phyloP scores from a whole-genome alignment of 495 filamentous ascomycete genomes.

The Talaromyces stipitatus region DNA sequence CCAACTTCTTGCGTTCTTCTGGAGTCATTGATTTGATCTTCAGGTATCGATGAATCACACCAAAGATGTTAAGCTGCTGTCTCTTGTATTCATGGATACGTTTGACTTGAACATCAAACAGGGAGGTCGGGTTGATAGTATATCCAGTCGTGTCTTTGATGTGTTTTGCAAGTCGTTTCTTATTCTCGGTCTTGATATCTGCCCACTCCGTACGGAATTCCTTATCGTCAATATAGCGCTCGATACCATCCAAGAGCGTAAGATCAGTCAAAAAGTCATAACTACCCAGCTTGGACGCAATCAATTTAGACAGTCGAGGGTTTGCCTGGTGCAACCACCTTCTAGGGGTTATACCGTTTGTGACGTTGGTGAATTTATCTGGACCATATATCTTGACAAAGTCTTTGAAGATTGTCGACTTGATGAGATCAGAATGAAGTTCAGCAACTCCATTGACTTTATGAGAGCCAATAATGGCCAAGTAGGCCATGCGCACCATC shows the following conservation, averaged over 20 bases:
- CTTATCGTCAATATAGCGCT: slow-evolving; percentile 72
- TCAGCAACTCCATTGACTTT: slow-evolving; percentile 99
- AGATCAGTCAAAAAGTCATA: slow-evolving; percentile 82
- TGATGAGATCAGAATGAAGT: slow-evolving; percentile 92
- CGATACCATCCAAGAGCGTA: slow-evolving; percentile 74
- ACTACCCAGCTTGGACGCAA: slow-evolving; percentile 79
- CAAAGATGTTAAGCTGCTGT: slow-evolving; percentile 98
- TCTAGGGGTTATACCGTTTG: slow-evolving; percentile 92
- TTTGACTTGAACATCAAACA: slow-evolving; percentile 98
- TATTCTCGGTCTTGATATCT: slow-evolving; percentile 76
- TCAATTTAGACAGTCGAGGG: slow-evolving; percentile 82
- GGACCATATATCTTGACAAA: slow-evolving; percentile 90
- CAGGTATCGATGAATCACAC: slow-evolving; percentile 92
- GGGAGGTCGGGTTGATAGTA: slow-evolving; percentile 73
- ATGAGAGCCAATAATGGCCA: slow-evolving; percentile 95
- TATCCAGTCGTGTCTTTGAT: slow-evolving; percentile 76
- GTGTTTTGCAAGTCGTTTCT: slow-evolving; percentile 77
- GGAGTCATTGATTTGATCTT: slow-evolving; percentile 76
- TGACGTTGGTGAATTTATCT: slow-evolving; percentile 98
- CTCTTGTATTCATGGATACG: slow-evolving; percentile 99
- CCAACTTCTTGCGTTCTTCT: slow-evolving; percentile 79
- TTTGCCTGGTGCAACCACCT: slow-evolving; percentile 98
- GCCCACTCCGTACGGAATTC: slow-evolving; percentile 87
- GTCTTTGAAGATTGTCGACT: slow-evolving; percentile 98
- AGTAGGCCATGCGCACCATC: slow-evolving; percentile 93